Evolutionary conservation across 306 rosid species (phyloP).

Genomic region (Cucumis melo): DNA sequence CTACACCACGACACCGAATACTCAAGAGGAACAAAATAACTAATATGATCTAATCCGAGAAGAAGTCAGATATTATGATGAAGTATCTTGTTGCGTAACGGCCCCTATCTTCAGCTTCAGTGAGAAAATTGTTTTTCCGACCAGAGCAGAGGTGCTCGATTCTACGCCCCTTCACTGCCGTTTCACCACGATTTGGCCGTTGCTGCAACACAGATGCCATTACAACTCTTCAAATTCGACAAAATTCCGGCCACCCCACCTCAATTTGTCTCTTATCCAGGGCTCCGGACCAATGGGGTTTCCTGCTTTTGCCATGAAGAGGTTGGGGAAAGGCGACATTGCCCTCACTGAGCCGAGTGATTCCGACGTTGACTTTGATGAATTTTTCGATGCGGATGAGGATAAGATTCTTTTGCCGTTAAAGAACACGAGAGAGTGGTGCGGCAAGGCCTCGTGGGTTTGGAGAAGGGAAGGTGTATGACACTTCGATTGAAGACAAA

Average conservation of each 20-base stretch:
- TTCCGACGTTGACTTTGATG: conserved; percentile 17
- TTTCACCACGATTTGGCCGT: neutral
- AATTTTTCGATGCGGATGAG: conserved; percentile 6
- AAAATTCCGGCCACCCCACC: conserved; percentile 12
- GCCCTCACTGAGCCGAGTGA: conserved; percentile 8
- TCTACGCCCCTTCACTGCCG: neutral
- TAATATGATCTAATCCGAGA: no score
- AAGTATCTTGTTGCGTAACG: no score
- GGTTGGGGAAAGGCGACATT: conserved; percentile 8
- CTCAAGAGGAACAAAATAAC: no score
- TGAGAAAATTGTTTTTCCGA: neutral
- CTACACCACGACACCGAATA: conserved; percentile 29
- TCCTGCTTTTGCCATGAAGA: conserved; percentile 7
- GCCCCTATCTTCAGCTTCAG: neutral
- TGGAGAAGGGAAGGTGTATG: conserved; percentile 65
- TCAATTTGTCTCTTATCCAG: conserved; percentile 1
- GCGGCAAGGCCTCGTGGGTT: conserved; percentile 61
- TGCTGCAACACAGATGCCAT: neutral
- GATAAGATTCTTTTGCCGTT: conserved; percentile 20
- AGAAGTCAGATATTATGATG: no score
- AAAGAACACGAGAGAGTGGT: conserved; percentile 47
- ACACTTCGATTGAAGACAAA: conserved; percentile 68
- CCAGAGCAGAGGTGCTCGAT: neutral
- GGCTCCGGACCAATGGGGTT: conserved; percentile 9
- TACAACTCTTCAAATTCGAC: neutral